Percentiles rank a stretch among this genome's conserved stretches.
These are phyloP conservation scores for Hibiscus mutabilis DNA, from an alignment of 345 rosid species.

Conservation along the genomic window DNA sequence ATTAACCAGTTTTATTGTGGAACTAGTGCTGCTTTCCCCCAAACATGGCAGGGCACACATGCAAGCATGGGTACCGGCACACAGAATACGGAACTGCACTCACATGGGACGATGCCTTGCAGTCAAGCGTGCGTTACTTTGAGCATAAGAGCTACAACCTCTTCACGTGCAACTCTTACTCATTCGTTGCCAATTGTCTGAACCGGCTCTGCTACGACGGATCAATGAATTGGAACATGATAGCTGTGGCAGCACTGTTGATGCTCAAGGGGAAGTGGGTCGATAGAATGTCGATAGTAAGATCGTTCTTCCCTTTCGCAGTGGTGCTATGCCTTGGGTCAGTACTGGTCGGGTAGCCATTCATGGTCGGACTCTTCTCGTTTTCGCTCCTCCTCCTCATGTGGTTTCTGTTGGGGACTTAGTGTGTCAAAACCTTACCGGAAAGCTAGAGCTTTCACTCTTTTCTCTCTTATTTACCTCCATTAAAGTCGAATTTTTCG, in stretches of 20 bases:
- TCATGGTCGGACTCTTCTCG: slow-evolving; percentile 60
- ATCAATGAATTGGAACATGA: slow-evolving; percentile 89
- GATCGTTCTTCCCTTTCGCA: slow-evolving; percentile 70
- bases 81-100: slow-evolving; percentile 58
- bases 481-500: slow-evolving; percentile 4
- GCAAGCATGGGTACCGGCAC: slow-evolving; percentile 67
- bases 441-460: slow-evolving; percentile 33
- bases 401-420: slow-evolving; percentile 69
- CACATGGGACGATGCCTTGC: slow-evolving; percentile 82
- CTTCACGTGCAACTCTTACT: slow-evolving; percentile 89
- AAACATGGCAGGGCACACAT: slow-evolving; percentile 65
- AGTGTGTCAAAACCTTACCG: slow-evolving; percentile 46
- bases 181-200: slow-evolving; percentile 70
- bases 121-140: slow-evolving; percentile 37
- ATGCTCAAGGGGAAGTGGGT: slow-evolving; percentile 70
- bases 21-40: slow-evolving; percentile 82
- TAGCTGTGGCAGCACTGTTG: slow-evolving; percentile 54
- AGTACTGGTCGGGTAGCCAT: slow-evolving; percentile 66
- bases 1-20: slow-evolving; percentile 21
- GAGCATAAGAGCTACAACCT: slow-evolving; percentile 80
- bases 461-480: background rate
- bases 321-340: slow-evolving; percentile 54
- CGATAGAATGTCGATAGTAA: slow-evolving; percentile 40
- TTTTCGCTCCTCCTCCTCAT: slow-evolving; percentile 52
- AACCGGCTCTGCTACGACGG: slow-evolving; percentile 66